phyloP scores from a whole-genome alignment of 441 rosid species.

The Euphorbia corollata region DNA sequence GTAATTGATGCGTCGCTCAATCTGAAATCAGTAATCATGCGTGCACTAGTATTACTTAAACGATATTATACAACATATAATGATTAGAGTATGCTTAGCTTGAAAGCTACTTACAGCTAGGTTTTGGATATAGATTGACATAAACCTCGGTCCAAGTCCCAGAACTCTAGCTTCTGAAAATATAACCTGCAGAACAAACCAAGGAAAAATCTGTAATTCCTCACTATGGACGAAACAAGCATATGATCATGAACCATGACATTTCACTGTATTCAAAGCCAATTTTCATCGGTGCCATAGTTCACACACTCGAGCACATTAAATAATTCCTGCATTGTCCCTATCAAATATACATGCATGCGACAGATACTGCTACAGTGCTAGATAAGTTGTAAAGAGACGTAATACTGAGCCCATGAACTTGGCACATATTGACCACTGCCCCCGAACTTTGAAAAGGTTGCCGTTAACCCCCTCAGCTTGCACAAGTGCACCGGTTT shows the following conservation, averaged over 20 bases:
- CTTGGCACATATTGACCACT: too few species aligned
- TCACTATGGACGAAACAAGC: background rate
- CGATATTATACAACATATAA: slow-evolving; percentile 2
- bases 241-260: background rate
- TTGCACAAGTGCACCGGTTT: too few species aligned
- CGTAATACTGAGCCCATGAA: too few species aligned
- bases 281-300: background rate
- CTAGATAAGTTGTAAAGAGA: too few species aligned
- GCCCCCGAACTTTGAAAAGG: too few species aligned
- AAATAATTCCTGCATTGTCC: background rate
- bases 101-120: slow-evolving; percentile 52
- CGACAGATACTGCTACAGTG: background rate
- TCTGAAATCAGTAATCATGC: slow-evolving; percentile 30
- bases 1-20: slow-evolving; percentile 67
- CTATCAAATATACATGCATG: background rate
- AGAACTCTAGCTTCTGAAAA: slow-evolving; percentile 73
- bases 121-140: slow-evolving; percentile 71
- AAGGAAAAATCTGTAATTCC: slow-evolving; percentile 6
- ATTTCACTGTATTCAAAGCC: background rate
- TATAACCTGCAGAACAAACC: slow-evolving; percentile 46
- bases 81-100: background rate
- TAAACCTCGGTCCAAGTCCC: slow-evolving; percentile 80
- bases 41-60: background rate
- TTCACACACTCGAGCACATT: background rate
- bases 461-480: too few species aligned